A percentile compares a stretch with the other conserved stretches of the same genome.
Conservation (phyloP, 306 rosid species). For the Trifolium subterraneum region DNA sequence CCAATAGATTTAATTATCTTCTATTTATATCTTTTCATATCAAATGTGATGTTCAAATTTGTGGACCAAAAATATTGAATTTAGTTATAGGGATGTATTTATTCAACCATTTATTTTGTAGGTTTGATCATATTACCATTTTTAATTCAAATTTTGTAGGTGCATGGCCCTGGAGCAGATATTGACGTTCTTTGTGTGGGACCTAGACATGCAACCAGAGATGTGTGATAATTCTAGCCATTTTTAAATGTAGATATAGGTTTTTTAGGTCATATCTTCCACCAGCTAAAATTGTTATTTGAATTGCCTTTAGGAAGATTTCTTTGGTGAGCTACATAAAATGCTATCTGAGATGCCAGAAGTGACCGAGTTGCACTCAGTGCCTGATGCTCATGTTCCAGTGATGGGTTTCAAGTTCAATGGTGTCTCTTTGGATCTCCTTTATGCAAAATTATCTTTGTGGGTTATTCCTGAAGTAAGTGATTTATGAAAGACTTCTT, state of each 20-base stretch:
- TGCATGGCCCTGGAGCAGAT: constrained; percentile 98
- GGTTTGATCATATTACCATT: background rate
- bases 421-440: constrained; percentile 90
- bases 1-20: background rate
- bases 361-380: constrained; percentile 94
- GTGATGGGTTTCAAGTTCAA: constrained; percentile 74
- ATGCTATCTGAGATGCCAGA: constrained; percentile 88
- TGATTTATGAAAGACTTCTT: constrained; percentile 22
- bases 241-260: constrained; percentile 28
- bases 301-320: constrained; percentile 72
- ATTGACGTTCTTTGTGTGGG: constrained; percentile 95
- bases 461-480: constrained; percentile 96
- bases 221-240: constrained; percentile 53
- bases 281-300: constrained; percentile 38
- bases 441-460: constrained; percentile 83
- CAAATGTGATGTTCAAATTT: constrained; percentile 17
- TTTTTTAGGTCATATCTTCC: constrained; percentile 13
- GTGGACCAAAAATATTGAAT: constrained; percentile 14
- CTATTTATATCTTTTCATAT: constrained; percentile 23
- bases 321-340: constrained; percentile 78
- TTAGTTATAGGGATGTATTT: background rate
- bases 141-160: constrained; percentile 55
- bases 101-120: background rate
- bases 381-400: constrained; percentile 97
- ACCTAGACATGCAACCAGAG: constrained; percentile 91